Evolutionary conservation across 257 asterid genomes (phyloP).

Genomic region (Gardenia jasminoides): DNA sequence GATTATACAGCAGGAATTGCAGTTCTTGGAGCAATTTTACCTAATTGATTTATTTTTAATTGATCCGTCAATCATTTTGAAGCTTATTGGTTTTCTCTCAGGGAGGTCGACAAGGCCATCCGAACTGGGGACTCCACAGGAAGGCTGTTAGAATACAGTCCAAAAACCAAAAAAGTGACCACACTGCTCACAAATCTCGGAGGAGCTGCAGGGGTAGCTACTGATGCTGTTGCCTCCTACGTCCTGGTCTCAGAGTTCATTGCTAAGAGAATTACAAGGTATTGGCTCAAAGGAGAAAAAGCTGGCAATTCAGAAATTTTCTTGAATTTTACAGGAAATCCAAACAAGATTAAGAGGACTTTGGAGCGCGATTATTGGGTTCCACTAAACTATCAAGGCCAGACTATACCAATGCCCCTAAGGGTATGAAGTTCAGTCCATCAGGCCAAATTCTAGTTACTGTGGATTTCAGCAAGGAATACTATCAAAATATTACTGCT

Average conservation of each 20-base stretch:
- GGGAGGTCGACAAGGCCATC: background rate
- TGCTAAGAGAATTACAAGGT: background rate
- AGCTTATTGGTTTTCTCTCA: background rate
- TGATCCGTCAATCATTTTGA: background rate
- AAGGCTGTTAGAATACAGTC: background rate
- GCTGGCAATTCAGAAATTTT: background rate
- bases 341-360: background rate
- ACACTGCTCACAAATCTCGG: background rate
- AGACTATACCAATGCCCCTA: background rate
- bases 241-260: background rate
- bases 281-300: background rate
- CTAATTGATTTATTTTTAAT: too few relatives aligned
- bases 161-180: background rate
- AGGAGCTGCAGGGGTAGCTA: slow-evolving; percentile 1
- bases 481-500: slow-evolving; percentile 19
- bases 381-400: background rate
- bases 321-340: background rate
- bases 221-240: background rate
- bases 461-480: background rate
- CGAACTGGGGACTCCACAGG: slow-evolving; percentile 6
- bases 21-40: too few relatives aligned
- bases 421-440: background rate
- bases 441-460: background rate
- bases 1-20: too few relatives aligned
- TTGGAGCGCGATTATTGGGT: background rate